These are phyloP conservation scores for Stromatinia cepivora DNA, from an alignment of 2,329 filamentous ascomycete species.

Conservation along the genomic window DNA sequence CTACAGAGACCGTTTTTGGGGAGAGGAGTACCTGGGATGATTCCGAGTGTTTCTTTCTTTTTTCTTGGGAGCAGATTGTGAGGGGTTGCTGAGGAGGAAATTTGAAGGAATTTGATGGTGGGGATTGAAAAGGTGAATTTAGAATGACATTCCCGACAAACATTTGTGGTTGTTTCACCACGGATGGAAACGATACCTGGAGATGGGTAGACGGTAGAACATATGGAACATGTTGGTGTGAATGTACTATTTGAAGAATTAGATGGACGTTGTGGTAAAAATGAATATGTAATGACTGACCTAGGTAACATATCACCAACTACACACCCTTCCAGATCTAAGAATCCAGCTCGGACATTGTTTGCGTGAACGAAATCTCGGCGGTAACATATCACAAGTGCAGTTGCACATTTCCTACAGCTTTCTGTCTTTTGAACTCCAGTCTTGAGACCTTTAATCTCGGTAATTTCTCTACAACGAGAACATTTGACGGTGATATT, in stretches of 20 bases:
- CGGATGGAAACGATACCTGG: slow-evolving; percentile 70
- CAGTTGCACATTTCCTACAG: slow-evolving; percentile 60
- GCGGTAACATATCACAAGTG: slow-evolving; percentile 57
- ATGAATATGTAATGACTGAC: slow-evolving; percentile 42
- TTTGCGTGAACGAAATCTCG: slow-evolving; percentile 71
- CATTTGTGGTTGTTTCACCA: slow-evolving; percentile 70
- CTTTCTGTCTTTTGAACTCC: slow-evolving; percentile 51
- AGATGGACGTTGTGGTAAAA: background rate
- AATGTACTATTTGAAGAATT: slow-evolving; percentile 58
- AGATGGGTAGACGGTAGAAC: slow-evolving; percentile 64
- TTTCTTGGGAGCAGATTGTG: slow-evolving; percentile 45
- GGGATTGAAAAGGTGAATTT: slow-evolving; percentile 80
- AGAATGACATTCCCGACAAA: slow-evolving; percentile 76
- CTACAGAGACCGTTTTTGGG: slow-evolving; percentile 54
- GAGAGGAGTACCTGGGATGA: slow-evolving; percentile 58
- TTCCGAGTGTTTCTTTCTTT: slow-evolving; percentile 55
- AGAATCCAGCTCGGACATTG: slow-evolving; percentile 73
- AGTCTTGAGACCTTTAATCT: slow-evolving; percentile 65
- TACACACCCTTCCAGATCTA: slow-evolving; percentile 74
- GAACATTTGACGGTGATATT: slow-evolving; percentile 75
- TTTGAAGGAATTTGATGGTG: slow-evolving; percentile 73
- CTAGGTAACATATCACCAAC: slow-evolving; percentile 74
- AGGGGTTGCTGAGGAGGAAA: slow-evolving; percentile 53
- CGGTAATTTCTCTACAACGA: slow-evolving; percentile 72
- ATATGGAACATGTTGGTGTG: slow-evolving; percentile 73